These are phyloP conservation scores for Tetracentron sinense DNA, from an alignment of 164 flowering plant genomes.

Conservation along the genomic window DNA sequence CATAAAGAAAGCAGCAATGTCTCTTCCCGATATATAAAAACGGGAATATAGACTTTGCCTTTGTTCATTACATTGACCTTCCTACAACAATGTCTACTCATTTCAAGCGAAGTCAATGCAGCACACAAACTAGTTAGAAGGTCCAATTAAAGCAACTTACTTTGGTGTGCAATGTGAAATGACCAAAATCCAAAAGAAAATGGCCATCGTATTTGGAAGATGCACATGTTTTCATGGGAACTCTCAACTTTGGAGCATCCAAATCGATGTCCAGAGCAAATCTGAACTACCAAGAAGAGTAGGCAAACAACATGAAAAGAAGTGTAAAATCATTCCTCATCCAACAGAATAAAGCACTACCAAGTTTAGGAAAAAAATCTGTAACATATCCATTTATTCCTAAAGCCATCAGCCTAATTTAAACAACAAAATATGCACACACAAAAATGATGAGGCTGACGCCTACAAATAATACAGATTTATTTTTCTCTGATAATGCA, in stretches of 20 bases:
- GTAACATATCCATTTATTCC: no score
- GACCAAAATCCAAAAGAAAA: conserved; percentile 94
- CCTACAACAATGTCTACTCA: conserved; percentile 38
- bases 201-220: conserved; percentile 52
- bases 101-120: conserved; percentile 7
- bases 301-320: not conserved
- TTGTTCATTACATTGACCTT: conserved; percentile 50
- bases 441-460: no score
- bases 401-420: no score
- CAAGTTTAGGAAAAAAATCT: no score
- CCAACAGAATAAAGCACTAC: not conserved
- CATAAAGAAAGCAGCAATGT: conserved; percentile 83
- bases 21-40: conserved; percentile 86
- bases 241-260: conserved; percentile 96
- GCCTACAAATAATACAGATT: no score
- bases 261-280: conserved; percentile 94
- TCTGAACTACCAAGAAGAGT: conserved; percentile 33
- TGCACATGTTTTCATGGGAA: conserved; percentile 55
- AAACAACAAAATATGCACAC: no score
- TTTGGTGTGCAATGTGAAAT: conserved; percentile 83
- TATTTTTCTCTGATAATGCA: no score
- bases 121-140: not conserved
- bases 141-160: conserved; percentile 31
- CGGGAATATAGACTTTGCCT: conserved; percentile 78
- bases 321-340: not conserved